Conservation (phyloP, 1,139 yeast species). For the Debaryomyces sp. region DNA sequence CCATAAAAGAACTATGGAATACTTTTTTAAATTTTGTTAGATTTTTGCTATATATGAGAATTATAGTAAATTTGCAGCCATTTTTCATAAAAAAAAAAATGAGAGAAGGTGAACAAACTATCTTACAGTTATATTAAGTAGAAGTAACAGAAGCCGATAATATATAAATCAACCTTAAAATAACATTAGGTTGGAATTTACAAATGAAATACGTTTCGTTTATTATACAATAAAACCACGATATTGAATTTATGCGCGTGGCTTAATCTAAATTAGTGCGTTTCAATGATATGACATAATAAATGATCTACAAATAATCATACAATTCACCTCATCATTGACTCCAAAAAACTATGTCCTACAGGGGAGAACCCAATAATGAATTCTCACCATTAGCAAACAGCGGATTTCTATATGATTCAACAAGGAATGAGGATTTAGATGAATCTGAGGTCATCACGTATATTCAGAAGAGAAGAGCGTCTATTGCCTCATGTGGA, state of each 20-base stretch:
- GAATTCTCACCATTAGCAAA: conserved; percentile 7
- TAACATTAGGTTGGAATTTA: background rate
- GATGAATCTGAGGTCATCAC: conserved; percentile 41
- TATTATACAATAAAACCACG: background rate
- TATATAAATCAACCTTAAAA: background rate
- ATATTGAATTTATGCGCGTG: background rate
- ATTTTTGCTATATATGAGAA: background rate
- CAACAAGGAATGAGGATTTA: conserved; percentile 5
- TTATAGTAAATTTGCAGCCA: conserved; percentile 4
- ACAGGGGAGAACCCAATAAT: background rate
- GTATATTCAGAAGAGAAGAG: conserved; percentile 43
- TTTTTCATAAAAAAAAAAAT: background rate
- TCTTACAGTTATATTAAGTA: background rate
- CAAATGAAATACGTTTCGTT: background rate
- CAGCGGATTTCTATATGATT: background rate
- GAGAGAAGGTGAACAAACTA: background rate
- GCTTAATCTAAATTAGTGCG: background rate
- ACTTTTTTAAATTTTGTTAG: background rate
- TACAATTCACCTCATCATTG: background rate
- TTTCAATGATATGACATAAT: background rate
- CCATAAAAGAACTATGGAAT: no score
- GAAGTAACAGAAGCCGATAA: background rate
- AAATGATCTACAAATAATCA: background rate
- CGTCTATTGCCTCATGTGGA: conserved; percentile 38
- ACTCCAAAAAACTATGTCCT: background rate